Evolutionary conservation across 257 asterid species (phyloP).

Genomic region (Solanum paucissectum): DNA sequence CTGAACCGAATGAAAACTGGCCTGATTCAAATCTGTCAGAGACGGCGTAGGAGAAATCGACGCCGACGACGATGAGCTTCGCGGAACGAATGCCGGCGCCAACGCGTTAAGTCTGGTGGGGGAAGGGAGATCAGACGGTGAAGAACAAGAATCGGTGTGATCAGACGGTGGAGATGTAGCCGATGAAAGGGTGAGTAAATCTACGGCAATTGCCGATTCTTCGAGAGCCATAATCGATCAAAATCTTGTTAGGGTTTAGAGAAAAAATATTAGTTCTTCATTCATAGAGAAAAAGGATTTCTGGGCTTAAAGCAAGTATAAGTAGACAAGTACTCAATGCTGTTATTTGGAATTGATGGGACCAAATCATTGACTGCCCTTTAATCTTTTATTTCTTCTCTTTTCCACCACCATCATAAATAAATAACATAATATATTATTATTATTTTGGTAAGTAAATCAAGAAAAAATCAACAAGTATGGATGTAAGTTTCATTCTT

Average conservation of each 20-base stretch:
- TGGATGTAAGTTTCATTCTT: too few relatives aligned
- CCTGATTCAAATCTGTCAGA: not conserved
- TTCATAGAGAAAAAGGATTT: not conserved
- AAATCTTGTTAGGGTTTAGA: not conserved
- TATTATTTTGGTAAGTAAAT: not conserved
- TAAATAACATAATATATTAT: not conserved
- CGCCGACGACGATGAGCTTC: conserved; percentile 1
- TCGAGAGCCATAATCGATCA: not conserved
- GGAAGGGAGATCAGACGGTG: not conserved
- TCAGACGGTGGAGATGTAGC: not conserved
- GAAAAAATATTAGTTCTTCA: not conserved
- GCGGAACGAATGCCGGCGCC: conserved; percentile 80
- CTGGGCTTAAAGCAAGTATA: not conserved
- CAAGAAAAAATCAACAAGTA: too few relatives aligned
- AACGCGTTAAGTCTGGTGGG: conserved; percentile 48
- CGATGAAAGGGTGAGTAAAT: not conserved
- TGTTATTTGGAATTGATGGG: not conserved
- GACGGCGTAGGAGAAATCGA: not conserved
- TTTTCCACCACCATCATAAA: not conserved
- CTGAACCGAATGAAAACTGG: not conserved
- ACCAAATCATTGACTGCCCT: not conserved
- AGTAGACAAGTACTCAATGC: not conserved
- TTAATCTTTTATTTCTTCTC: not conserved
- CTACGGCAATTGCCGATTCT: not conserved
- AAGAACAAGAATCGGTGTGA: not conserved